Base-by-base conservation (phyloP, 2,329 filamentous ascomycete genomes). In the Hirsutella thompsonii region DNA sequence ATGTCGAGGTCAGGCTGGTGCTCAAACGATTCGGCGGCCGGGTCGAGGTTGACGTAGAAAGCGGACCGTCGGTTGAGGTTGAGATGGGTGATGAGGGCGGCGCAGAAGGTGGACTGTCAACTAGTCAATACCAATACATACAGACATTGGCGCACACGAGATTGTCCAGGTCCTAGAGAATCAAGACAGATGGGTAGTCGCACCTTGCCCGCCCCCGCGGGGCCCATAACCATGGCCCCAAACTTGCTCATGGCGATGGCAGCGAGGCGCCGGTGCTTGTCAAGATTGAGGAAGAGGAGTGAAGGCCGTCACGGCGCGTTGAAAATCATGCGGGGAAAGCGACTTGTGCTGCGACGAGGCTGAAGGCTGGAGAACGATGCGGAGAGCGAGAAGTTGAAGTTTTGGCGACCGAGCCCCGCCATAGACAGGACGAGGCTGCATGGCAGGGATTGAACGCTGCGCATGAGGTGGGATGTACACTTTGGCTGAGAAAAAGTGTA, bases 41-140 rank as follows among this genome's bases (percentile, higher is more conserved):
- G 92, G 61, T 98, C 92, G 55, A 98, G 86, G 66, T 98, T 98
- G 58, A 98, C 83, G 65, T 96, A 98, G 72, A 93, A 94, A 62
- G 84, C 85, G 38, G 88, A 93, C n/a, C 89, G 84, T 42, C 86
- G 84, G 62, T 86, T 89, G 57, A 88, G 83, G 53, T 86, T 80
- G 20, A 96, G 80, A 56, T 96, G 87, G 45, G 92, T 88, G 59
- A 96, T 95, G 53, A 98, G 75, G 51, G 87, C 79, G 44, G 85
- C 82, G 69, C 88, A 95, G 63, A 98, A 98, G 46, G 92, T 98
- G 21, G 89, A 93, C 76, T 87, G n/a, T 3, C 32, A 18, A n/a
- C 32, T 14, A n/a, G 32, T 34, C 32, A 26, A 26, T 26, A 26
- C 23, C 29, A n/a, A 28, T 18, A 20, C n/a, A n/a, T n/a, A n/a